Evolutionary conservation across 2,329 filamentous ascomycete species (phyloP).

Genomic region (Aspergillus ochraceus): DNA sequence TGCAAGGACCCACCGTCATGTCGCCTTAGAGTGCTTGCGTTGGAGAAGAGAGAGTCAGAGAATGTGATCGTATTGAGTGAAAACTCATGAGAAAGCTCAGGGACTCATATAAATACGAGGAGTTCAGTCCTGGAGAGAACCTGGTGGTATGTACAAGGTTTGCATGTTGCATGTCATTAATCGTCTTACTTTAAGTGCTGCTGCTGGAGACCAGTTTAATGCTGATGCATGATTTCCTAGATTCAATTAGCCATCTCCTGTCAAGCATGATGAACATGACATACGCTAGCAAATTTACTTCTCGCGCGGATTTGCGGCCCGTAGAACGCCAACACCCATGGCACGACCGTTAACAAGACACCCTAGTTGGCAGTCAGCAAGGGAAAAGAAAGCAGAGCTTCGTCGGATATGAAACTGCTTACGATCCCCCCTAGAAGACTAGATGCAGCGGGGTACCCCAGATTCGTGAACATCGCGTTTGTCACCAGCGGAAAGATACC

Average conservation of each 20-base stretch:
- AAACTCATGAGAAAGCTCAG: no score
- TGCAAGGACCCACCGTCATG: not conserved
- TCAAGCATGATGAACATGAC: constrained; percentile 12
- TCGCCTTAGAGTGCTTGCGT: not conserved
- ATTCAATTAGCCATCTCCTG: not conserved
- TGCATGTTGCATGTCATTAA: no score
- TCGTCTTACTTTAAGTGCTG: no score
- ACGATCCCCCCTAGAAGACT: constrained; percentile 72
- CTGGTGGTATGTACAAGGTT: no score
- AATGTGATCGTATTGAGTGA: no score
- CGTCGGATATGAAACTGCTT: constrained; percentile 9
- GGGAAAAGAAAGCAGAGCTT: not conserved
- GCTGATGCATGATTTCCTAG: constrained; percentile 19
- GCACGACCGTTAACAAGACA: constrained; percentile 67
- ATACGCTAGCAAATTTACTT: constrained; percentile 70
- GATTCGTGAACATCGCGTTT: constrained; percentile 64
- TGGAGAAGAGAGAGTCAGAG: not conserved
- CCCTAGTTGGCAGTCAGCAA: constrained; percentile 29
- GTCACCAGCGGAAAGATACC: constrained; percentile 77
- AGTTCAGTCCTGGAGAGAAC: no score
- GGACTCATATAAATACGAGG: no score
- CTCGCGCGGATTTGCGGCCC: constrained; percentile 72
- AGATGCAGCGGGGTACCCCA: constrained; percentile 69
- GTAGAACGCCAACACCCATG: constrained; percentile 77
- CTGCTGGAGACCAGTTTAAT: constrained; percentile 2